A percentile compares a stretch with the other conserved stretches of the same genome.
These are phyloP conservation scores for Venturiaceae sp. DNA, from an alignment of 2,329 filamentous ascomycete genomes.

Conservation along the genomic window DNA sequence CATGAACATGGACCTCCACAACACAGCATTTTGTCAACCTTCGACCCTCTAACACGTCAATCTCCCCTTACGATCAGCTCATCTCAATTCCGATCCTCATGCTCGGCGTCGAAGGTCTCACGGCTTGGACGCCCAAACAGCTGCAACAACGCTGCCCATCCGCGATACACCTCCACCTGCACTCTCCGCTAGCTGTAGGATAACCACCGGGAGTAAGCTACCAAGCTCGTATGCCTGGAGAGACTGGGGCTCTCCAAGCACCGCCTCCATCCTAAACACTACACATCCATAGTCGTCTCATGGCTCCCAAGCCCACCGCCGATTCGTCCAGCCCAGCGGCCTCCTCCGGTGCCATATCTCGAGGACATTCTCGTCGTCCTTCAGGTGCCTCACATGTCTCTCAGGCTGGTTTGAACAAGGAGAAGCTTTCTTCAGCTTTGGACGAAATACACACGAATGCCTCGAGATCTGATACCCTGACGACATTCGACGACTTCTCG, in stretches of 20 bases:
- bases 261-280: no score
- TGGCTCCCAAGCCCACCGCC: background rate
- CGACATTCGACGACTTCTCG: conserved; percentile 89
- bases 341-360: conserved; percentile 1
- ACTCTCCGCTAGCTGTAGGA: background rate
- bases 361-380: background rate
- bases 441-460: conserved; percentile 83
- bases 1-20: no score
- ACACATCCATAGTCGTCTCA: background rate
- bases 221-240: background rate
- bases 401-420: conserved; percentile 46
- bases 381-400: conserved; percentile 2
- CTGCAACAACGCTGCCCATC: background rate
- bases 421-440: conserved; percentile 66
- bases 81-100: background rate
- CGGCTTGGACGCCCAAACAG: background rate
- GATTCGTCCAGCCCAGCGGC: conserved; percentile 1
- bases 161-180: background rate
- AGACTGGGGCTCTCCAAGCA: background rate
- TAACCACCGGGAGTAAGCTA: background rate
- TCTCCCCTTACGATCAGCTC: background rate
- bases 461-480: conserved; percentile 75
- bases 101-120: background rate
- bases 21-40: background rate
- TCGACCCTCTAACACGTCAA: background rate